Evolutionary conservation across 2,329 filamentous ascomycete species (phyloP).

Genomic region (Fonsecaea nubica): DNA sequence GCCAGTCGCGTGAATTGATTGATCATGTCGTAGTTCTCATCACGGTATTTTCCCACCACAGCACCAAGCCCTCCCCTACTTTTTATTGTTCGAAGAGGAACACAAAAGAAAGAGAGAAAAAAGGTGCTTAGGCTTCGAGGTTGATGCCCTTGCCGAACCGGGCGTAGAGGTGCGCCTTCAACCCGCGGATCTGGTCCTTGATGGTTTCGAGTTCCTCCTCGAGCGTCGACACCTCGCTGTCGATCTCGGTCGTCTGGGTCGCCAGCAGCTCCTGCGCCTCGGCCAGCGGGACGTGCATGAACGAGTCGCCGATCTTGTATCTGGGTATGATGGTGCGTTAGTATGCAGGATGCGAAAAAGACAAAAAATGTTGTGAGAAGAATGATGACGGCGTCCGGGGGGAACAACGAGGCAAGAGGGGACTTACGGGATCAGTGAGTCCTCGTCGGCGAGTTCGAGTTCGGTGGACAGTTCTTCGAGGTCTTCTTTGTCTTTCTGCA

Average conservation of each 20-base stretch:
- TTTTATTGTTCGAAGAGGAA: neutral
- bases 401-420: too few relatives aligned
- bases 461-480: constrained; percentile 90
- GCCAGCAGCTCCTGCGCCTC: constrained; percentile 87
- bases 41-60: too few relatives aligned
- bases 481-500: constrained; percentile 96
- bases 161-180: constrained; percentile 93
- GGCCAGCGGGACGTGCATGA: constrained; percentile 81
- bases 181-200: constrained; percentile 82
- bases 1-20: neutral
- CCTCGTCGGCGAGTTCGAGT: constrained; percentile 90
- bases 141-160: constrained; percentile 98
- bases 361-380: neutral
- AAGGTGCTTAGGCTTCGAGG: constrained; percentile 63
- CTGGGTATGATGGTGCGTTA: constrained; percentile 55
- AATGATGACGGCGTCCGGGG: neutral
- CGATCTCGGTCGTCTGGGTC: constrained; percentile 72
- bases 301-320: constrained; percentile 96
- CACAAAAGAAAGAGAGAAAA: too few relatives aligned
- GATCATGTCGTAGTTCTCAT: neutral
- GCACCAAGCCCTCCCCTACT: too few relatives aligned
- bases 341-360: neutral
- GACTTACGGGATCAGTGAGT: constrained; percentile 89
- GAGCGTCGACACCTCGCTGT: constrained; percentile 74
- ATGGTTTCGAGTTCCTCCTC: constrained; percentile 78